These are phyloP conservation scores for Asterionellopsis glacialis DNA, from an alignment of 108 stramenopile genomes.

Conservation along the genomic window DNA sequence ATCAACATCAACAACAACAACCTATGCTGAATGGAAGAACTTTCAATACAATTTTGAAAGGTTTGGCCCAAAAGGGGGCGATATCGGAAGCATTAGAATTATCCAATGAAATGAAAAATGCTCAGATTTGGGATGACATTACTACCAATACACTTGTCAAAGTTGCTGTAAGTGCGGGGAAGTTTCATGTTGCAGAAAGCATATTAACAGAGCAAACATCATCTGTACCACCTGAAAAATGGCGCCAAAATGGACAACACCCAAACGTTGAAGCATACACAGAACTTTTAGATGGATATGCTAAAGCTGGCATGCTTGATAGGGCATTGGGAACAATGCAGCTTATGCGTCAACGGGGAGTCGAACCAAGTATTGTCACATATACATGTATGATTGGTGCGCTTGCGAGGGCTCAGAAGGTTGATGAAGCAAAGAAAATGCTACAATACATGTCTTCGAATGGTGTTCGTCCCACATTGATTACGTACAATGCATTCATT, in stretches of 20 bases:
- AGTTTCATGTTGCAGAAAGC: conserved; percentile 61
- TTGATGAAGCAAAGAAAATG: conserved; percentile 58
- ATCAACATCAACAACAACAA: too few species aligned
- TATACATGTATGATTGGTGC: conserved; percentile 74
- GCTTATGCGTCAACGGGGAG: conserved; percentile 50
- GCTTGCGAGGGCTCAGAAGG: conserved; percentile 45
- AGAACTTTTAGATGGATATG: conserved; percentile 65
- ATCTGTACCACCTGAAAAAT: background rate
- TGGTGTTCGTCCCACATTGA: conserved; percentile 15
- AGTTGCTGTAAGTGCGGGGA: conserved; percentile 46
- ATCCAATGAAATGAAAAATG: conserved; percentile 32
- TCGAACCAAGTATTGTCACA: conserved; percentile 68
- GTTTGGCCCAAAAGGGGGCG: conserved; percentile 46
- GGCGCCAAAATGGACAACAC: conserved; percentile 25
- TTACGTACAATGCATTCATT: conserved; percentile 75
- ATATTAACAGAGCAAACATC: conserved; percentile 26
- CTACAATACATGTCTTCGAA: conserved; percentile 35
- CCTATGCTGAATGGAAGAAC: conserved; percentile 60
- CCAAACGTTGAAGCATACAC: conserved; percentile 87
- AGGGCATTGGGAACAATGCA: conserved; percentile 46
- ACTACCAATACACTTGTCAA: conserved; percentile 82
- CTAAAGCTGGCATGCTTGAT: conserved; percentile 52
- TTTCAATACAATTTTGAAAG: conserved; percentile 79
- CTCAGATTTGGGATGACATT: conserved; percentile 66
- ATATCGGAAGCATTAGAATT: conserved; percentile 39